Evolutionary conservation across 805 yeast species (phyloP).

Genomic region (Hanseniaspora opuntiae): DNA sequence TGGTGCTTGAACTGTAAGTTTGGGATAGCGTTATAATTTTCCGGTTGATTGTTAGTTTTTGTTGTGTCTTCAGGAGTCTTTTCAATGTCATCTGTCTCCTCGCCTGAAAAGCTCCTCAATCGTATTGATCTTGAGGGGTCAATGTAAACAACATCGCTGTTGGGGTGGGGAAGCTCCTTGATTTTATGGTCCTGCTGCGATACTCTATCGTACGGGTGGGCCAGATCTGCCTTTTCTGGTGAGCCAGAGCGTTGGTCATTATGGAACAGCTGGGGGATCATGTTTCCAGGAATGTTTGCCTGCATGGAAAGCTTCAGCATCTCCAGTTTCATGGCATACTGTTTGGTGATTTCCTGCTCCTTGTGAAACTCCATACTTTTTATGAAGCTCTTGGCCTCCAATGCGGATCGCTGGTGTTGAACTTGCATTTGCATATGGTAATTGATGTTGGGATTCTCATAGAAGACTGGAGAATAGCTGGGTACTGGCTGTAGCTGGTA

Average conservation of each 20-base stretch:
- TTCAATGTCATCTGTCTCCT: background rate
- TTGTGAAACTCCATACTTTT: constrained; percentile 46
- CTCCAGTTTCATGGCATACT: constrained; percentile 61
- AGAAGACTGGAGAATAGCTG: background rate
- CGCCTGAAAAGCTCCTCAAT: background rate
- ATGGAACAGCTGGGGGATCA: constrained; percentile 48
- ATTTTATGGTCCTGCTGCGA: background rate
- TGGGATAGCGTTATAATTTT: background rate
- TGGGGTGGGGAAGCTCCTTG: constrained; percentile 8
- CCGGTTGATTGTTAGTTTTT: background rate
- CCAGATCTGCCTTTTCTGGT: background rate
- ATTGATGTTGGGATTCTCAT: background rate
- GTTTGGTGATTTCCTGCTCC: constrained; percentile 73
- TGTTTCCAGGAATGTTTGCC: constrained; percentile 48
- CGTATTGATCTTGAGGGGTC: constrained; percentile 8
- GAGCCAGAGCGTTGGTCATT: constrained; percentile 12
- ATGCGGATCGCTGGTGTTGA: constrained; percentile 18
- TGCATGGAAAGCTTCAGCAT: constrained; percentile 45
- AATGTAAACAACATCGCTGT: constrained; percentile 11
- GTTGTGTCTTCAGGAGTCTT: background rate
- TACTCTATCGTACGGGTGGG: background rate
- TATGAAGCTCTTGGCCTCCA: constrained; percentile 33
- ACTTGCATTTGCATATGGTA: background rate
- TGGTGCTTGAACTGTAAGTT: background rate
- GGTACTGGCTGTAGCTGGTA: background rate